Evolutionary conservation across 441 rosid genomes (phyloP).

Genomic region (Brassica balearica): DNA sequence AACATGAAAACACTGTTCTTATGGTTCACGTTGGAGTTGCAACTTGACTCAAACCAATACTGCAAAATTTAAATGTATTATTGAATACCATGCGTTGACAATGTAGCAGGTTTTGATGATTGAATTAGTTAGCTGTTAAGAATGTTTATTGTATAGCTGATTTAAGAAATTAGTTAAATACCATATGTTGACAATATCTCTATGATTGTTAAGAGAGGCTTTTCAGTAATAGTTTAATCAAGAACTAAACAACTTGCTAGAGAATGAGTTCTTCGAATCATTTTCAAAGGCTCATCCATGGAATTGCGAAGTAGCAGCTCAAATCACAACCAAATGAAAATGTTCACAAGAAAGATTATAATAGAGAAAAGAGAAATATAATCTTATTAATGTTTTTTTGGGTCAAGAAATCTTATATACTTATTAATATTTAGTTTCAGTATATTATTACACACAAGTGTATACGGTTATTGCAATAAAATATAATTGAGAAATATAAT

Average conservation of each 20-base stretch:
- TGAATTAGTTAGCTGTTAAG: not conserved
- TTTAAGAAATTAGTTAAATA: not conserved
- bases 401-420: not conserved
- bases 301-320: not conserved
- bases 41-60: not conserved
- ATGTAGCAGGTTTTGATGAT: slow-evolving; percentile 1
- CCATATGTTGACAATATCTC: slow-evolving; percentile 2
- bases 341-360: not conserved
- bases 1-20: not conserved
- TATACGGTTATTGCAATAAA: not conserved
- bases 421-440: not conserved
- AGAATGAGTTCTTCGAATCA: slow-evolving; percentile 1
- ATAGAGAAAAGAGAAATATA: not conserved
- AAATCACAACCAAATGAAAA: not conserved
- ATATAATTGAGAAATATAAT: not conserved
- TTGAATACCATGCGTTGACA: slow-evolving; percentile 12
- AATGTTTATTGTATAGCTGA: not conserved
- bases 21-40: slow-evolving; percentile 2
- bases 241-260: slow-evolving; percentile 2
- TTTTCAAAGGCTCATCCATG: not conserved
- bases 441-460: not conserved
- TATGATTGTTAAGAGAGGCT: slow-evolving; percentile 3
- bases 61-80: not conserved
- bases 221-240: slow-evolving; percentile 6
- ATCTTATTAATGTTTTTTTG: not conserved